Conservation (phyloP, 345 rosid genomes). For the Eutrema japonicum region DNA sequence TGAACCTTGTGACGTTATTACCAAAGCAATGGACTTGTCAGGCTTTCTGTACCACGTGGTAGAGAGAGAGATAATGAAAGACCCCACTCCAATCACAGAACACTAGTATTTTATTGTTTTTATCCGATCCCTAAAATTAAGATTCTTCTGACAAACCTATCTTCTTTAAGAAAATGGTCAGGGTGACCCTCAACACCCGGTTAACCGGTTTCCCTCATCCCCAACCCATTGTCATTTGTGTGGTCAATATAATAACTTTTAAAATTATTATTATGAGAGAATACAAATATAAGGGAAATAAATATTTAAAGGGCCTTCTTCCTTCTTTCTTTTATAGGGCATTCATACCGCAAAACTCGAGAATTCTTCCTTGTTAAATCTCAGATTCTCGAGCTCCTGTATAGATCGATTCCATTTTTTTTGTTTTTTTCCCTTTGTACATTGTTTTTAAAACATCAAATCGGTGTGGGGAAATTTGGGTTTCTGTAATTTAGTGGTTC, state of each 20-base stretch:
- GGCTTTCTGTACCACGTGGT: conserved; percentile 32
- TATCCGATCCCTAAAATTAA: conserved; percentile 41
- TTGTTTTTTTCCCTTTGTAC: conserved; percentile 21
- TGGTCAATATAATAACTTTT: conserved; percentile 27
- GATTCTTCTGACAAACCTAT: conserved; percentile 43
- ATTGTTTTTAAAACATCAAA: not conserved
- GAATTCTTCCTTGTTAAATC: conserved; percentile 26
- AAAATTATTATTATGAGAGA: not conserved
- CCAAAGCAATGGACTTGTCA: conserved; percentile 32
- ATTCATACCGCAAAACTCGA: conserved; percentile 15
- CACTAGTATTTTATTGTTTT: conserved; percentile 22
- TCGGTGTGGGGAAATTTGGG: conserved; percentile 17
- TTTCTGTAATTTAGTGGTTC: conserved; percentile 38
- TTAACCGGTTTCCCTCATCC: conserved; percentile 31
- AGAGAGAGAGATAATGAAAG: conserved; percentile 10
- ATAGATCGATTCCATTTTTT: conserved; percentile 18
- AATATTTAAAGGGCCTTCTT: conserved; percentile 26
- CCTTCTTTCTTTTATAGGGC: conserved; percentile 25
- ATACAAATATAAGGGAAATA: too few relatives aligned
- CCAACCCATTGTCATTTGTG: conserved; percentile 34
- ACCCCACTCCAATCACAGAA: conserved; percentile 31
- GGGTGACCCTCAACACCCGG: conserved; percentile 27
- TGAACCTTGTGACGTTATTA: conserved; percentile 39
- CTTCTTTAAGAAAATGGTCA: conserved; percentile 30
- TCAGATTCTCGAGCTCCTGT: conserved; percentile 29